Percentiles rank a stretch among this genome's conserved stretches.
Evolutionary conservation across 148 eudicot genomes (phyloP).

Genomic region (Fagopyrum esculentum): DNA sequence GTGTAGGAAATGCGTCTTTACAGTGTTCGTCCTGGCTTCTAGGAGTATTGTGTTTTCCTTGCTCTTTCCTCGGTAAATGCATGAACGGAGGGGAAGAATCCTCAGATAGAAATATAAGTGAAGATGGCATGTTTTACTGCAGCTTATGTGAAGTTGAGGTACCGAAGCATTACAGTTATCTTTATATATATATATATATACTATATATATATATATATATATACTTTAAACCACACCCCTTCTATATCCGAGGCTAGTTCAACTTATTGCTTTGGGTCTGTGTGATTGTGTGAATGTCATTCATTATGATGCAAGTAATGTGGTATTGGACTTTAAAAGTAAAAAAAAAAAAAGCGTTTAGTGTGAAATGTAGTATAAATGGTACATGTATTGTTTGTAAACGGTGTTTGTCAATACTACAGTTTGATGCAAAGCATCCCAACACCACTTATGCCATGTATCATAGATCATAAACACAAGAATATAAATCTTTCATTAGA

Average conservation of each 20-base stretch:
- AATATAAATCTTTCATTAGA: no score
- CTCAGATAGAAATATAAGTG: slow-evolving; percentile 65
- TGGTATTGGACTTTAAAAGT: no score
- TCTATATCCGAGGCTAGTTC: not conserved
- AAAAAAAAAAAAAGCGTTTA: no score
- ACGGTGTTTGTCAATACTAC: no score
- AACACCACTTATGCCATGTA: no score
- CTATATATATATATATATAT: no score
- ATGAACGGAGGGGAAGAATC: slow-evolving; percentile 47
- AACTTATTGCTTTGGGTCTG: not conserved
- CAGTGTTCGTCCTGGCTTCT: slow-evolving; percentile 31
- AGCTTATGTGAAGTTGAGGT: slow-evolving; percentile 99
- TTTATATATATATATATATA: not conserved
- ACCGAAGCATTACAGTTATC: not conserved
- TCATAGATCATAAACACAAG: no score
- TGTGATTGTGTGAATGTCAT: no score
- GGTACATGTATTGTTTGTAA: no score
- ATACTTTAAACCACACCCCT: not conserved
- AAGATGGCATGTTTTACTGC: slow-evolving; percentile 99
- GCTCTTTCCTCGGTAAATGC: slow-evolving; percentile 56
- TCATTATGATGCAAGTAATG: no score
- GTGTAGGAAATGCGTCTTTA: slow-evolving; percentile 23
- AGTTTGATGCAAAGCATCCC: no score
- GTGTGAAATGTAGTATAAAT: no score
- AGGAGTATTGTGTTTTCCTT: slow-evolving; percentile 53